These are phyloP conservation scores for Tetrahymena elliotti DNA, from an alignment of 73 alveolate genomes.

Conservation along the genomic window DNA sequence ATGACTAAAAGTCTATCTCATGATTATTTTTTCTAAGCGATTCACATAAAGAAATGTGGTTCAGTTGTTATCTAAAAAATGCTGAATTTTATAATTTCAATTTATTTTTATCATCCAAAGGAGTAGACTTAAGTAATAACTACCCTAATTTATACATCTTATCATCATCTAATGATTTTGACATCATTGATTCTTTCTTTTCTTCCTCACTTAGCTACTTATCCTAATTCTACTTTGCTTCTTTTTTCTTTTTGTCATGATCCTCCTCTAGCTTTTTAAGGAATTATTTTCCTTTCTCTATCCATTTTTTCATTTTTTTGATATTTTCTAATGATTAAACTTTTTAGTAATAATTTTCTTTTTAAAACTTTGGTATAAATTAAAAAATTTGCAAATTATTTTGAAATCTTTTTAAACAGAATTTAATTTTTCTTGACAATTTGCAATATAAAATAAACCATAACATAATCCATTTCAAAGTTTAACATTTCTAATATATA, in stretches of 20 bases:
- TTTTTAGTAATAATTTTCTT: not conserved
- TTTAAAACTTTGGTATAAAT: not conserved
- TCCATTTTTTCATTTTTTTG: not conserved
- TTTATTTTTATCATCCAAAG: not conserved
- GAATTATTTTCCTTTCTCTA: not conserved
- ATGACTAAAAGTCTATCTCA: not conserved
- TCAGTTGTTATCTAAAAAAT: not conserved
- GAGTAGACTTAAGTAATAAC: not conserved
- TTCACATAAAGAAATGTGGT: not conserved
- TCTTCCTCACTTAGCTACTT: not conserved
- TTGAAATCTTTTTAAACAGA: not conserved
- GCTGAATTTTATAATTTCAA: not conserved
- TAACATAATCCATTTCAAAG: no score
- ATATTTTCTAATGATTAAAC: not conserved
- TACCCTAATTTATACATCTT: not conserved
- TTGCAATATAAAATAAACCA: not conserved
- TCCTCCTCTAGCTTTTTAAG: not conserved
- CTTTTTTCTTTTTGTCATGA: not conserved
- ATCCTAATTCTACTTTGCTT: not conserved
- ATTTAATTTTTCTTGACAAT: no score
- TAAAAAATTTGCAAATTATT: not conserved
- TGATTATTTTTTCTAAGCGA: not conserved
- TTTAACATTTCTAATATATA: no score
- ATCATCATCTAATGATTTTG: not conserved
- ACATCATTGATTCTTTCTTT: not conserved